A percentile compares a stretch with the other conserved stretches of the same genome.
Evolutionary conservation across 495 filamentous ascomycete species (phyloP).

Genomic region (Pseudoneurospora amorphoporcata): DNA sequence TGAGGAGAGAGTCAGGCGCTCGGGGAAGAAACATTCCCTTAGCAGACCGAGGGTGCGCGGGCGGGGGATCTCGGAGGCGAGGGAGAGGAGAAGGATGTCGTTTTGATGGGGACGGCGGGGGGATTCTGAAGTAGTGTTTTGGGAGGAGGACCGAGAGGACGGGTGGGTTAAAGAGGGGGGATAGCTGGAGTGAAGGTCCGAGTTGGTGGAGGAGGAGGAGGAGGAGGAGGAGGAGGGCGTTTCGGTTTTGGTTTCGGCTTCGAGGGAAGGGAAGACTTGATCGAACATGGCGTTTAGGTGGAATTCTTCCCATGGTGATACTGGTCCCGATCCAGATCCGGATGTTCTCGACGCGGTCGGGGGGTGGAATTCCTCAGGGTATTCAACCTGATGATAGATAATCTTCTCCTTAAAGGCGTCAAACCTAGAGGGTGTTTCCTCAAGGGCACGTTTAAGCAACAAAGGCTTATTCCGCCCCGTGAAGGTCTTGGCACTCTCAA

Average conservation of each 20-base stretch:
- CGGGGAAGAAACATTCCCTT: slow-evolving; percentile 39
- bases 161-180: not conserved
- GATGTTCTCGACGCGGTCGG: slow-evolving; percentile 29
- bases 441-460: slow-evolving; percentile 16
- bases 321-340: not conserved
- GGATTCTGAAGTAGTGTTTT: not conserved
- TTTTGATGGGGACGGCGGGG: slow-evolving; percentile 17
- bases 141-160: not conserved
- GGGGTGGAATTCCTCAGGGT: slow-evolving; percentile 26
- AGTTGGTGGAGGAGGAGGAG: not conserved
- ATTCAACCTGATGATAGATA: slow-evolving; percentile 42
- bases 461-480: slow-evolving; percentile 40
- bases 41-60: slow-evolving; percentile 34
- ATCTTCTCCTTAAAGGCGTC: slow-evolving; percentile 38
- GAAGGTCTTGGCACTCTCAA: slow-evolving; percentile 41
- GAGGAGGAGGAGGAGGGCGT: not conserved
- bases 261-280: slow-evolving; percentile 36
- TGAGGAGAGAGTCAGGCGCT: slow-evolving; percentile 40
- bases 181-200: not conserved
- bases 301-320: slow-evolving; percentile 28
- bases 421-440: slow-evolving; percentile 30
- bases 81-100: slow-evolving; percentile 37
- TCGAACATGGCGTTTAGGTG: slow-evolving; percentile 41
- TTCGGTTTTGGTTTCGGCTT: slow-evolving; percentile 3
- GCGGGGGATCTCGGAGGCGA: slow-evolving; percentile 45